Conservation (phyloP, 2,329 filamentous ascomycete genomes). For the Dothideomycetes sp. region DNA sequence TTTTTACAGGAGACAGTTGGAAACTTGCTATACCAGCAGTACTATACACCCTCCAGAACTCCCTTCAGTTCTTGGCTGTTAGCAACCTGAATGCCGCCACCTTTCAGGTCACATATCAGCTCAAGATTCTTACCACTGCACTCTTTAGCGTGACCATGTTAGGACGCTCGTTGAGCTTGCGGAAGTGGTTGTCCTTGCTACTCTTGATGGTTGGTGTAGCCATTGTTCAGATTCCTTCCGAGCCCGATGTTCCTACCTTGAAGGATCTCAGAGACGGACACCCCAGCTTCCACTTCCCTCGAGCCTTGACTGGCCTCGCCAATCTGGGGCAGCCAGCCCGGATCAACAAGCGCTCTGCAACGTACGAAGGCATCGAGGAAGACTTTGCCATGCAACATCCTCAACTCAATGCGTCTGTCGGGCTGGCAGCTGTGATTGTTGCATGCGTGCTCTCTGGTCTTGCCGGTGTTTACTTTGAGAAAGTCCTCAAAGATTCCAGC, state of each 20-base stretch:
- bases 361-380: slow-evolving; percentile 76
- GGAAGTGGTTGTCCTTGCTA: slow-evolving; percentile 71
- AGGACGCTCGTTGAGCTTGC: slow-evolving; percentile 54
- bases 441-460: slow-evolving; percentile 74
- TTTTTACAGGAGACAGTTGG: slow-evolving; percentile 89
- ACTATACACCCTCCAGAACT: slow-evolving; percentile 85
- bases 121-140: slow-evolving; percentile 87
- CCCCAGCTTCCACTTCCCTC: slow-evolving; percentile 54
- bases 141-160: slow-evolving; percentile 76
- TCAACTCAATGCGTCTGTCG: slow-evolving; percentile 66
- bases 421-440: slow-evolving; percentile 64
- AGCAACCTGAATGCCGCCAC: slow-evolving; percentile 86
- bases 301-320: too few species aligned
- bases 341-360: slow-evolving; percentile 64
- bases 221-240: slow-evolving; percentile 67
- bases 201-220: slow-evolving; percentile 73
- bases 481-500: slow-evolving; percentile 77
- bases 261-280: slow-evolving; percentile 52
- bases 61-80: slow-evolving; percentile 84
- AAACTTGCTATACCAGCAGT: slow-evolving; percentile 82
- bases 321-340: too few species aligned
- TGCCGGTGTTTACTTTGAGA: slow-evolving; percentile 81
- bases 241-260: slow-evolving; percentile 44
- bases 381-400: slow-evolving; percentile 42
- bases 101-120: slow-evolving; percentile 86